A percentile compares a stretch with the other conserved stretches of the same genome.
Evolutionary conservation across 2,329 filamentous ascomycete species (phyloP).

Genomic region (Scedosporium dehoogii): DNA sequence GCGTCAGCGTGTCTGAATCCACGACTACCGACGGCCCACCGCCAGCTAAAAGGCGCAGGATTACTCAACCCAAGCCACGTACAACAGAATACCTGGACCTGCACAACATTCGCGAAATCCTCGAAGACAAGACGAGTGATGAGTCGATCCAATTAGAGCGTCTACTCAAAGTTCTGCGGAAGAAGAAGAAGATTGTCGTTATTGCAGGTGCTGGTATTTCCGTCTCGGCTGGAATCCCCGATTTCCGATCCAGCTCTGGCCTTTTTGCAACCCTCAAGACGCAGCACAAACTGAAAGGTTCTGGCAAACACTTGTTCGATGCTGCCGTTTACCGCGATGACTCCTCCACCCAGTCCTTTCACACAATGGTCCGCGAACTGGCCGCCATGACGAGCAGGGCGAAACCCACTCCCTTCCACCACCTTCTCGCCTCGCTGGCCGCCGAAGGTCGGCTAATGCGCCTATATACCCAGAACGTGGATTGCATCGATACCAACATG

Average conservation of each 20-base stretch:
- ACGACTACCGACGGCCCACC: constrained; percentile 46
- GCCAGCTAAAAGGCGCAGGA: constrained; percentile 67
- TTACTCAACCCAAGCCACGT: constrained; percentile 51
- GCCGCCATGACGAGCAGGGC: constrained; percentile 69
- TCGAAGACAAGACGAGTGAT: constrained; percentile 35
- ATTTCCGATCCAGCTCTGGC: constrained; percentile 86
- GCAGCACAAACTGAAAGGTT: constrained; percentile 84
- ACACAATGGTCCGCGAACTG: constrained; percentile 89
- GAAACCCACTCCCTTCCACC: constrained; percentile 80
- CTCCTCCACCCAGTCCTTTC: constrained; percentile 78
- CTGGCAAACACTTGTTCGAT: constrained; percentile 93
- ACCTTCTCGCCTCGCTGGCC: constrained; percentile 82
- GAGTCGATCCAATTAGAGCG: constrained; percentile 53
- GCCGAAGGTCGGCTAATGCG: constrained; percentile 79
- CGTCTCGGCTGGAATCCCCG: constrained; percentile 90
- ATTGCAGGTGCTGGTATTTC: constrained; percentile 96
- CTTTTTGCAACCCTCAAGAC: constrained; percentile 78
- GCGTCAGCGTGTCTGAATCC: constrained; percentile 15
- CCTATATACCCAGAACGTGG: constrained; percentile 94
- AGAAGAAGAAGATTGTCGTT: constrained; percentile 93
- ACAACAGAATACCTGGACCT: constrained; percentile 79
- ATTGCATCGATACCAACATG: constrained; percentile 83
- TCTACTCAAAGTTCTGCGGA: constrained; percentile 65
- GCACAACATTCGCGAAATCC: constrained; percentile 13
- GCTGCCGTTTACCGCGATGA: constrained; percentile 95